A percentile compares a stretch with the other conserved stretches of the same genome.
phyloP scores from a whole-genome alignment of 164 flowering plant genomes.

The Vitis amurensis region DNA sequence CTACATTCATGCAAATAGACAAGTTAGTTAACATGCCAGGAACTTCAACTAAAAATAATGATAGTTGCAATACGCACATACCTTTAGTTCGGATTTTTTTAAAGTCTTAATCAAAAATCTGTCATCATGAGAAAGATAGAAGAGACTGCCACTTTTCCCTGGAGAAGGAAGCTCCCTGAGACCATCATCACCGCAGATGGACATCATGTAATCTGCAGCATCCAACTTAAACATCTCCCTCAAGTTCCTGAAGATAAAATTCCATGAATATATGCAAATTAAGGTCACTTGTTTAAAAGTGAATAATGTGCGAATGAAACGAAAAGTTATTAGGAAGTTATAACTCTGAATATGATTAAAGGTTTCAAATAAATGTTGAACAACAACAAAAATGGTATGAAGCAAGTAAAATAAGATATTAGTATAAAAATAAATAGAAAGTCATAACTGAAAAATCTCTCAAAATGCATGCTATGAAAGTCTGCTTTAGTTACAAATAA shows the following conservation, averaged over 20 bases:
- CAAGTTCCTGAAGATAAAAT: conserved; percentile 63
- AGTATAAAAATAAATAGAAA: neutral
- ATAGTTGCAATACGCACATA: conserved; percentile 20
- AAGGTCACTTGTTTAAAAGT: neutral
- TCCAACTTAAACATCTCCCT: conserved; percentile 94
- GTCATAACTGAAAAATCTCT: neutral
- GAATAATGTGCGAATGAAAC: neutral
- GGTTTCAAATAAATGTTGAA: neutral
- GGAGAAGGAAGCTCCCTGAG: conserved; percentile 89
- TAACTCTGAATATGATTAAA: neutral
- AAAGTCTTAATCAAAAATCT: conserved; percentile 91
- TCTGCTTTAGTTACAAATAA: neutral
- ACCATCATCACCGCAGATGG: conserved; percentile 94
- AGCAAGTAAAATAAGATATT: neutral
- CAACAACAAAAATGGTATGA: too few relatives aligned
- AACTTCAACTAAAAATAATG: neutral
- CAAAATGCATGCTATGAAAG: neutral
- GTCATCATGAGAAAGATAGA: conserved; percentile 88
- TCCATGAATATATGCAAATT: neutral
- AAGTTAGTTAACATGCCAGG: neutral
- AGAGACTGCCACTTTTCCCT: conserved; percentile 97
- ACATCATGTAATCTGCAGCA: conserved; percentile 99
- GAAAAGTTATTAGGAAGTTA: neutral
- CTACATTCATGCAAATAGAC: too few relatives aligned
- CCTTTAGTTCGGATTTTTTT: conserved; percentile 79